phyloP scores from a whole-genome alignment of 2,329 filamentous ascomycete genomes.

The Aureobasidium sp. region DNA sequence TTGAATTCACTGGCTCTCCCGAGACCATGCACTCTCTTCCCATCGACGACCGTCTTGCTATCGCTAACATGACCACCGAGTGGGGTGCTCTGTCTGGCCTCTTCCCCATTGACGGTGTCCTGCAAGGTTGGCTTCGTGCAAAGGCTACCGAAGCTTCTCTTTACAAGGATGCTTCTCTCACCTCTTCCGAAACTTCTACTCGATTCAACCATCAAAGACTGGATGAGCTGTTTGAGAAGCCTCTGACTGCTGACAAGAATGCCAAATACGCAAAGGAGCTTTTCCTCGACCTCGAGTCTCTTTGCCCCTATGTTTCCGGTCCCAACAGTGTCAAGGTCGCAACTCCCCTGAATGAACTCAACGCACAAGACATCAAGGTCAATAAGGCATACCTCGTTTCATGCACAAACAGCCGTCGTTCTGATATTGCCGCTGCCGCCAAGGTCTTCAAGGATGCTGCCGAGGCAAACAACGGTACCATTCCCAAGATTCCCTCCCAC shows the following conservation, averaged over 20 bases:
- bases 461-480: constrained; percentile 48
- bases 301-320: constrained; percentile 77
- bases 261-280: constrained; percentile 78
- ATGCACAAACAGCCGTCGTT: constrained; percentile 79
- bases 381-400: constrained; percentile 83
- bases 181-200: constrained; percentile 41
- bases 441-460: constrained; percentile 73
- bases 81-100: constrained; percentile 68
- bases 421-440: constrained; percentile 75
- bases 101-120: constrained; percentile 71
- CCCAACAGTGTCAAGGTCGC: constrained; percentile 88
- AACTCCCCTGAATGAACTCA: constrained; percentile 68
- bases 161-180: constrained; percentile 43
- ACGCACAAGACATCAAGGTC: constrained; percentile 65
- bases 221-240: constrained; percentile 63
- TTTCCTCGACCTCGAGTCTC: constrained; percentile 72
- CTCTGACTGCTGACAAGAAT: constrained; percentile 62
- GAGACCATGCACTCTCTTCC: constrained; percentile 67
- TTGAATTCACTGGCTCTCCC: constrained; percentile 79
- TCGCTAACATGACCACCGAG: constrained; percentile 76
- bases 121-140: constrained; percentile 65
- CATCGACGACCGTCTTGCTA: constrained; percentile 67
- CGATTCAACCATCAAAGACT: constrained; percentile 67
- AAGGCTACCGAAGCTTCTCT: constrained; percentile 70
- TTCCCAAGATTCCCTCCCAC: constrained; percentile 63